Evolutionary conservation across 116 monocot genomes (phyloP).

Genomic region (Dioscorea cayenensis): DNA sequence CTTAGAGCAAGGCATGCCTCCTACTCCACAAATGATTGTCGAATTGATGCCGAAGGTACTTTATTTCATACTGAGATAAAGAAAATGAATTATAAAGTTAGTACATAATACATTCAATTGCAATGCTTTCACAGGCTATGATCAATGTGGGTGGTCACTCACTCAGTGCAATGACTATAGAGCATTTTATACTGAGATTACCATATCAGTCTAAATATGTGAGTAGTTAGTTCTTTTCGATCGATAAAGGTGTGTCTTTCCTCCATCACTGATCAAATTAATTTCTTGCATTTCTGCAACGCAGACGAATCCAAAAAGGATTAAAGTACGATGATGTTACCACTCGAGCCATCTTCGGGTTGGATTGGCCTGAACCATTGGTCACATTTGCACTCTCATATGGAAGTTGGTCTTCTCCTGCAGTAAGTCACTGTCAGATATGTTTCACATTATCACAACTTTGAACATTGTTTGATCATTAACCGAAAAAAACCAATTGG

Average conservation of each 20-base stretch:
- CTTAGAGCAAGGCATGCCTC: slow-evolving; percentile 76
- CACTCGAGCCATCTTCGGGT: slow-evolving; percentile 43
- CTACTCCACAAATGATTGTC: slow-evolving; percentile 70
- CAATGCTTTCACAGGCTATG: slow-evolving; percentile 51
- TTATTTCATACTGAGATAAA: not conserved
- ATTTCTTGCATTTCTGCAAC: not conserved
- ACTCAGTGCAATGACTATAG: slow-evolving; percentile 80
- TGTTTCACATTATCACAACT: not conserved
- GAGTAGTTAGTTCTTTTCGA: slow-evolving; percentile 4
- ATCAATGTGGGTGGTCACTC: slow-evolving; percentile 87
- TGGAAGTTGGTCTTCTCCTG: slow-evolving; percentile 98
- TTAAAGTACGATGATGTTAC: slow-evolving; percentile 40
- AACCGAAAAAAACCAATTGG: too few relatives aligned
- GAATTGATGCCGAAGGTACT: slow-evolving; percentile 78
- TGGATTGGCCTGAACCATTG: slow-evolving; percentile 92
- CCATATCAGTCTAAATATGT: slow-evolving; percentile 70
- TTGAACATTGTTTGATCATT: too few relatives aligned
- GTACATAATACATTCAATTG: not conserved
- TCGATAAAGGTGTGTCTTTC: not conserved
- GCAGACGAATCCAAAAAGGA: slow-evolving; percentile 46
- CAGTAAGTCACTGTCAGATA: slow-evolving; percentile 40
- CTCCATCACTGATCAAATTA: not conserved
- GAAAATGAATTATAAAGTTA: not conserved
- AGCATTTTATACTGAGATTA: slow-evolving; percentile 86
- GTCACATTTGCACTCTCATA: slow-evolving; percentile 97